phyloP scores from a whole-genome alignment of 345 rosid species.

The Gossypium arboreum region DNA sequence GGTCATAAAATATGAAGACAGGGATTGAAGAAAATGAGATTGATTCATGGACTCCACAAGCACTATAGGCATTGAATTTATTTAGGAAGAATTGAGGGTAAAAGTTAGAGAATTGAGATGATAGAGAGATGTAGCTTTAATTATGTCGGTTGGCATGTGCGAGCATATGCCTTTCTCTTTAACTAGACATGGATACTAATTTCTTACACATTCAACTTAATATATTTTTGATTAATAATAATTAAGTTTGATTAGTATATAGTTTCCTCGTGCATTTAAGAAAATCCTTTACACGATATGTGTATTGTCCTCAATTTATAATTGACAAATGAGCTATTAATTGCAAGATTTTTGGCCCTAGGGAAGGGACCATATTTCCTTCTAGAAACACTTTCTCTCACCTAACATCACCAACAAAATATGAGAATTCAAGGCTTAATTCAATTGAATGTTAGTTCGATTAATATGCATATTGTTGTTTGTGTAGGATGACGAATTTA shows the following conservation, averaged over 20 bases:
- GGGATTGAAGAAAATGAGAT: background rate
- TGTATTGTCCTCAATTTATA: background rate
- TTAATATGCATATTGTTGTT: too few relatives aligned
- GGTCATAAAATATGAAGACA: constrained; percentile 7
- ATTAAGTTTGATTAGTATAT: background rate
- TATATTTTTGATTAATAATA: background rate
- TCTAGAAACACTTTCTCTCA: background rate
- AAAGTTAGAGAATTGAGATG: background rate
- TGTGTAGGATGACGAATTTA: fast-evolving
- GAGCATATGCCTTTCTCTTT: background rate
- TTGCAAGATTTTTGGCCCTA: background rate
- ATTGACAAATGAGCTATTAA: background rate
- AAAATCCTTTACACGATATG: background rate
- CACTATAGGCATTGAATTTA: constrained; percentile 1
- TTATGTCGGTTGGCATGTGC: constrained; percentile 11
- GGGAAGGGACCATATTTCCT: background rate
- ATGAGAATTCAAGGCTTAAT: background rate
- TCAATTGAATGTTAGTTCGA: background rate
- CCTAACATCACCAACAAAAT: background rate
- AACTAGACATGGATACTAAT: background rate
- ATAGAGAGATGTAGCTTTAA: background rate
- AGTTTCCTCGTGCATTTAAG: background rate
- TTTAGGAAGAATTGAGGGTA: background rate
- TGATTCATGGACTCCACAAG: background rate
- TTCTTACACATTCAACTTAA: background rate